These are phyloP conservation scores for Hericium erinaceus DNA, from an alignment of 768 basidiomycete species.

Conservation along the genomic window DNA sequence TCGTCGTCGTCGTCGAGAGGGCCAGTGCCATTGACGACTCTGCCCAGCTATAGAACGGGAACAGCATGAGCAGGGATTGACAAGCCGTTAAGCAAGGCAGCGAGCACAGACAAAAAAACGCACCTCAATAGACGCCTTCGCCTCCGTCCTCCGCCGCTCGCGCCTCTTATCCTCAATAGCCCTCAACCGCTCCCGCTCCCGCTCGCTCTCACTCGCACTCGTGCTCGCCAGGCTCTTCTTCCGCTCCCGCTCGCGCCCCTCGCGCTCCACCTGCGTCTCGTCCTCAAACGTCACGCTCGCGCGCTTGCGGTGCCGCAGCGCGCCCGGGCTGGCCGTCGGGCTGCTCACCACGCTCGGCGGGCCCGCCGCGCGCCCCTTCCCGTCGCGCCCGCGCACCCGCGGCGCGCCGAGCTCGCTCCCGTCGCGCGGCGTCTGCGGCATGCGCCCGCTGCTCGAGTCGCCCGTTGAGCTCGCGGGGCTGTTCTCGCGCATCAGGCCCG, in stretches of 20 bases:
- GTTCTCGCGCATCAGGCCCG: slow-evolving; percentile 34
- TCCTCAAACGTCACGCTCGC: slow-evolving; percentile 68
- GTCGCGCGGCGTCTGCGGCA: slow-evolving; percentile 69
- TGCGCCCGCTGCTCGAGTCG: slow-evolving; percentile 70
- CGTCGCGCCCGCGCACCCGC: slow-evolving; percentile 11
- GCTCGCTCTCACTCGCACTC: slow-evolving; percentile 16
- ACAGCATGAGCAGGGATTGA: not conserved
- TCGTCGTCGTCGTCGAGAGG: slow-evolving; percentile 39
- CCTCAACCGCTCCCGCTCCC: slow-evolving; percentile 20
- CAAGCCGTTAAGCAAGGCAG: not conserved
- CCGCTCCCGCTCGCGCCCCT: slow-evolving; percentile 13
- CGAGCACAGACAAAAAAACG: slow-evolving; percentile 15
- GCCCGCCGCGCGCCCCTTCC: slow-evolving; percentile 9
- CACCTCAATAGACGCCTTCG: slow-evolving; percentile 85
- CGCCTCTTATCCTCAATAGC: slow-evolving; percentile 51
- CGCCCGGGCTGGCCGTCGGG: slow-evolving; percentile 15
- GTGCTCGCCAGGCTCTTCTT: not conserved
- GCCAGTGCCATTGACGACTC: slow-evolving; percentile 72
- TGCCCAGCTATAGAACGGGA: slow-evolving; percentile 56
- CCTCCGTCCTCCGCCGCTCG: slow-evolving; percentile 71
- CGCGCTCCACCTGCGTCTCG: slow-evolving; percentile 22
- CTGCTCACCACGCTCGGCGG: slow-evolving; percentile 1
- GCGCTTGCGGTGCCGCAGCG: slow-evolving; percentile 36
- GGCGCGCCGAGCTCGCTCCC: slow-evolving; percentile 49
- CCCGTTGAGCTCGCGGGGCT: slow-evolving; percentile 83